These are phyloP conservation scores for Pyrrhoderma lamaoense DNA, from an alignment of 1,284 basidiomycete species.

Conservation along the genomic window DNA sequence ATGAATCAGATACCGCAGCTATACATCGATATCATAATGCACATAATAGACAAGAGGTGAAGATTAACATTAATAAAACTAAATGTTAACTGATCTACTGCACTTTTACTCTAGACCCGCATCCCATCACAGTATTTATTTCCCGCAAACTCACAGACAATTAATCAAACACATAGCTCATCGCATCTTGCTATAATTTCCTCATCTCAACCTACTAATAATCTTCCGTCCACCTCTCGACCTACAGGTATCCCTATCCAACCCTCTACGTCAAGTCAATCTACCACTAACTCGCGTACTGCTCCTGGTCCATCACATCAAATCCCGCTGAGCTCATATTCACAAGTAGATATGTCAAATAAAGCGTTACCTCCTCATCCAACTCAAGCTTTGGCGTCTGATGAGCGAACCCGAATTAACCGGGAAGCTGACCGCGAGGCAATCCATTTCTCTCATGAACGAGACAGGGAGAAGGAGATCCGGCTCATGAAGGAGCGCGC, in stretches of 20 bases:
- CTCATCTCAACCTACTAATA: background rate
- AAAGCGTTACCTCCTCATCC: background rate
- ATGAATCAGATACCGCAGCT: background rate
- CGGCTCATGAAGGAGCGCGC: background rate
- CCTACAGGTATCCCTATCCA: slow-evolving; percentile 13
- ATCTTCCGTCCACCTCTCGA: background rate
- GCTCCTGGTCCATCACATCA: background rate
- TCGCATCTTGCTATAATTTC: background rate
- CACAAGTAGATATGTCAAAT: background rate
- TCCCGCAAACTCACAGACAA: background rate
- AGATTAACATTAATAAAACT: background rate
- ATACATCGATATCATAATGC: background rate
- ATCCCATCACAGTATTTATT: background rate
- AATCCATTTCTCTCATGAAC: background rate
- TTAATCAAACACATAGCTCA: background rate
- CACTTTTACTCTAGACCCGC: background rate
- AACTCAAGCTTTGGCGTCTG: background rate
- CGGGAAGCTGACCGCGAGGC: background rate
- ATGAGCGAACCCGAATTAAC: background rate
- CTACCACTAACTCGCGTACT: slow-evolving; percentile 10
- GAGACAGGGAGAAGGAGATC: background rate
- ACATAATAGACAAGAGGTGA: background rate
- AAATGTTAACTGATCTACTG: too few relatives aligned
- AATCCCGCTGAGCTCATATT: too few relatives aligned
- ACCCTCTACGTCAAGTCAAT: slow-evolving; percentile 15